phyloP scores from a whole-genome alignment of 2,329 filamentous ascomycete species.

The Didymella sp. region DNA sequence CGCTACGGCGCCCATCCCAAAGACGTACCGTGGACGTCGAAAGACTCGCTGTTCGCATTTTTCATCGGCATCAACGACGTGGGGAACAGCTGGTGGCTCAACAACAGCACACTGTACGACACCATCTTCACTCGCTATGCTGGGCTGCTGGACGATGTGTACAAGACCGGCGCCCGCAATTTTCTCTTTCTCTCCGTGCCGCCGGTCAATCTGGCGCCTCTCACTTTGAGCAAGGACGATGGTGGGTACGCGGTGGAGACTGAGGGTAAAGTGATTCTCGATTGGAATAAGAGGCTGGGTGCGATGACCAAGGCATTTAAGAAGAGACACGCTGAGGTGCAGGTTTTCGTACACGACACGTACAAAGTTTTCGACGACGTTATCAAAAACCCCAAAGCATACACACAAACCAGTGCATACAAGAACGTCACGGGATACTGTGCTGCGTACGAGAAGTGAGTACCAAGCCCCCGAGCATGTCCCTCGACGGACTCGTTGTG shows the following conservation, averaged over 20 bases:
- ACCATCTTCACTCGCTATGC: constrained; percentile 50
- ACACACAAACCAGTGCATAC: constrained; percentile 58
- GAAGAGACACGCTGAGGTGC: constrained; percentile 47
- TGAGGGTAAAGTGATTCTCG: constrained; percentile 55
- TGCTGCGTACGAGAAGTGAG: constrained; percentile 59
- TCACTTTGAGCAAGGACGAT: constrained; percentile 51
- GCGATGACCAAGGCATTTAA: constrained; percentile 53
- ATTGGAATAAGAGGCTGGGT: constrained; percentile 60
- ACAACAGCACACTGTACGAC: constrained; percentile 46
- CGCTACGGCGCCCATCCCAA: constrained; percentile 47
- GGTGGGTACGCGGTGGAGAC: constrained; percentile 40
- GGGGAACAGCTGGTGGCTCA: constrained; percentile 56
- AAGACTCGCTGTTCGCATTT: constrained; percentile 58
- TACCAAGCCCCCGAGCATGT: neutral
- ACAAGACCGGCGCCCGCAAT: constrained; percentile 56
- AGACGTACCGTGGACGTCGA: constrained; percentile 53
- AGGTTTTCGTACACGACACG: constrained; percentile 62
- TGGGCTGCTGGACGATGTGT: constrained; percentile 50
- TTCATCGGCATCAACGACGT: constrained; percentile 66
- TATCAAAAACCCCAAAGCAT: constrained; percentile 60
- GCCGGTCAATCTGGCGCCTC: constrained; percentile 61
- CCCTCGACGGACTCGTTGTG: neutral
- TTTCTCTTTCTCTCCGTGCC: constrained; percentile 58
- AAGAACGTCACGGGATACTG: constrained; percentile 66
- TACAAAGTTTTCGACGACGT: constrained; percentile 60